Percentiles rank a stretch among this genome's conserved stretches.
phyloP scores from a whole-genome alignment of 306 rosid genomes.

The Quercus ilex region DNA sequence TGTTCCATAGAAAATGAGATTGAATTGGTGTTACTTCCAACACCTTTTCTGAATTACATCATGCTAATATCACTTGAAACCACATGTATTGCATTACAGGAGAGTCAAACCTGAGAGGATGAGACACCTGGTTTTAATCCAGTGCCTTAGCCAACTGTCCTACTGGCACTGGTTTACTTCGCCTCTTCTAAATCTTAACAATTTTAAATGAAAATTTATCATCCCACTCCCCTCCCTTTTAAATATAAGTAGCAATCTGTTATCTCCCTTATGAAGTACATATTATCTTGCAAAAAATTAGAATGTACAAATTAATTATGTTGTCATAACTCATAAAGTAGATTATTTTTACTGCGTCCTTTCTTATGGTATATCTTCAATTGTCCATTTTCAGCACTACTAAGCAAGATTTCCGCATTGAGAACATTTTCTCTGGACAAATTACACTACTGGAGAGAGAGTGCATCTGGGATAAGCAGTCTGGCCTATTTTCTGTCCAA shows the following conservation, averaged over 20 bases:
- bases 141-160: no score
- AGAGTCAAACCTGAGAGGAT: no score
- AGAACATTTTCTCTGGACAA: conserved; percentile 85
- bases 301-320: background rate
- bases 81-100: background rate
- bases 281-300: background rate
- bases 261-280: no score
- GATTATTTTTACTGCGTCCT: background rate
- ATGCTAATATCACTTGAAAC: background rate
- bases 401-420: conserved; percentile 84
- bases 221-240: no score
- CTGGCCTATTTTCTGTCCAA: conserved; percentile 88
- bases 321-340: background rate
- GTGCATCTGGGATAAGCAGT: conserved; percentile 91
- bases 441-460: conserved; percentile 92
- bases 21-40: background rate
- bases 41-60: background rate
- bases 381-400: conserved; percentile 62
- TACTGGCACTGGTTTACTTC: no score
- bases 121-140: no score
- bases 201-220: no score
- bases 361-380: background rate
- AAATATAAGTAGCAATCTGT: no score
- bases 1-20: background rate
- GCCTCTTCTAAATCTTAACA: no score